Conservation (phyloP, 139 green algal species). For the Parachlorella kessleri region DNA sequence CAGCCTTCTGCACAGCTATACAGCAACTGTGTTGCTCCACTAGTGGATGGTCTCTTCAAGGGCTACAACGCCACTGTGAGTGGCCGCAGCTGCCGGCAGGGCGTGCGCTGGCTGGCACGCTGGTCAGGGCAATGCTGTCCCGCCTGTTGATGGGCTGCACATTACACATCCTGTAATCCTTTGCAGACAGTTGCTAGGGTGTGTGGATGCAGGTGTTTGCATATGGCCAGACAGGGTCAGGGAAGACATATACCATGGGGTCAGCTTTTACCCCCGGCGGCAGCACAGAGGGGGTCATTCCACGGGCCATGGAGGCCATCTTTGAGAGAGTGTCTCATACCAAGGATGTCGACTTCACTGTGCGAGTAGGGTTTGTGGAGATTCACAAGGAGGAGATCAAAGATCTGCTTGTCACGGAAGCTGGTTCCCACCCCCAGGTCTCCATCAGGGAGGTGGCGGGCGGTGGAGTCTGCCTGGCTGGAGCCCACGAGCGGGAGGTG, state of each 20-base stretch:
- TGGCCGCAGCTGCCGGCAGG: no score
- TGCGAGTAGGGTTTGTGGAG: conserved; percentile 92
- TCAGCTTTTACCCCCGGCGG: conserved; percentile 63
- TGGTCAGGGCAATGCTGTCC: no score
- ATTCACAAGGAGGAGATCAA: conserved; percentile 94
- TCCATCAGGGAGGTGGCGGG: conserved; percentile 79
- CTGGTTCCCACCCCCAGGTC: conserved; percentile 41
- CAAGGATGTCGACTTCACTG: conserved; percentile 54
- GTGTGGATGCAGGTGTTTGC: conserved; percentile 42
- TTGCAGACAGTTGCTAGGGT: neutral
- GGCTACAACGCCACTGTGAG: conserved; percentile 89
- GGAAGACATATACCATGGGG: conserved; percentile 94
- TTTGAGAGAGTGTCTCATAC: conserved; percentile 66
- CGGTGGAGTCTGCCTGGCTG: conserved; percentile 78
- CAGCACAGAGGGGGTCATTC: conserved; percentile 74
- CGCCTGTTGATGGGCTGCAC: neutral
- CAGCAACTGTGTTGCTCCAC: conserved; percentile 70
- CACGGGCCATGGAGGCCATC: conserved; percentile 75
- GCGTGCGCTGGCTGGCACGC: no score
- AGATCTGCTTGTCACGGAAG: conserved; percentile 70
- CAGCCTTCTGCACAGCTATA: conserved; percentile 61
- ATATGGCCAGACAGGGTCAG: conserved; percentile 66
- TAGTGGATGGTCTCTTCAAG: conserved; percentile 87
- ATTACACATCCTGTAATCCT: no score
- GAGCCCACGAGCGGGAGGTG: conserved; percentile 83